Evolutionary conservation across 805 yeast genomes (phyloP), one percentile per base, ranked within the genome.

Genomic region (Yarrowia hollandica): DNA sequence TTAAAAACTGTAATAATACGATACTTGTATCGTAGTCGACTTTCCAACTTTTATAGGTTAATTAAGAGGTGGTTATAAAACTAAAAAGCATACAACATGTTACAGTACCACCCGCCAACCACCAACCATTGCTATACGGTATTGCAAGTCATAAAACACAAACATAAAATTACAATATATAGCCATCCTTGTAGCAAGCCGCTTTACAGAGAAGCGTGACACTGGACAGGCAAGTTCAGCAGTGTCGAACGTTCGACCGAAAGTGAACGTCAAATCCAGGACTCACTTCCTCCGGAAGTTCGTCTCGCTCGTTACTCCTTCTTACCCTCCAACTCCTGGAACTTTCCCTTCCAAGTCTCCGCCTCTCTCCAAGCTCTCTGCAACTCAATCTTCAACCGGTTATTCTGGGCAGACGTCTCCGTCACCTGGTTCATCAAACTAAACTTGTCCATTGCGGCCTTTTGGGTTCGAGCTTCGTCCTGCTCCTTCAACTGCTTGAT

Each of bases 401-500:
- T 96, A 75, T 91, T 92, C 12, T 90, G 83, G 38, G 88, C 84
- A 57, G 88, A 82, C 65, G 92, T 79, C 72, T 91, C 96, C 63
- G 86, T 82, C 56, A 90, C 86, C 11, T 92, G 90, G 74, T 92
- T 98, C 71, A 91, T 97, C 33, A 92, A 86, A 63, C 90, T 79
- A 63, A 94, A 79, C 75, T 92, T 92, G 72, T 92, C 97, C 68
- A 92, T 78, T 5, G 97, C 91, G 89, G 96, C 89, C 75, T 94
- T 92, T 73, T 92, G 97, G 67, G 90, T 85, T 69, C 88, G 88
- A 67, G 86, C 84, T 72, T 83, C 85, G 73, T 91, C 97, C 67
- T 88, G 89, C 67, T 89, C 96, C 73, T 90, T 88, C 69, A 94
- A 80, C 73, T 91, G 82, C 72, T 86, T 84, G 71, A 94, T 94